A percentile compares a stretch with the other conserved stretches of the same genome.
Conservation (phyloP, 805 yeast species). For the Candida alai region DNA sequence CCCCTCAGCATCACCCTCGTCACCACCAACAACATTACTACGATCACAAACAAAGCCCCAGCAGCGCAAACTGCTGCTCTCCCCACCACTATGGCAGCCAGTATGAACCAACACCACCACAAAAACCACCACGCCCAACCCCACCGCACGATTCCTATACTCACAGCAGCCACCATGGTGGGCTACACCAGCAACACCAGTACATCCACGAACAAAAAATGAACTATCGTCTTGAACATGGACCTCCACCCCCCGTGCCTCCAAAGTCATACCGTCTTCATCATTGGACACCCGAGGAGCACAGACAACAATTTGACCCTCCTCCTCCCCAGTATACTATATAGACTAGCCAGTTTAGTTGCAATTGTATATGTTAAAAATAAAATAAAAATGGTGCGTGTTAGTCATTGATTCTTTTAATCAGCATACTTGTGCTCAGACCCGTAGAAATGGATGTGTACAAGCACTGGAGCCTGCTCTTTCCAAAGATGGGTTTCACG, state of each 20-base stretch:
- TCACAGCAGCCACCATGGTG: conserved; percentile 1
- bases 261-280: conserved; percentile 1
- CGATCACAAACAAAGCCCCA: not conserved
- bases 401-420: no score
- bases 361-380: no score
- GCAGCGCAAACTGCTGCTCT: not conserved
- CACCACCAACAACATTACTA: not conserved
- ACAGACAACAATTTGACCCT: no score
- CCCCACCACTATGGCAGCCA: conserved; percentile 1
- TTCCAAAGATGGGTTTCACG: no score
- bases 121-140: conserved; percentile 1
- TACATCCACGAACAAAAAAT: not conserved
- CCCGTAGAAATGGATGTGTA: no score
- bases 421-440: no score
- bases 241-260: conserved; percentile 1
- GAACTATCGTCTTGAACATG: not conserved
- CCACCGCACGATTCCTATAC: no score
- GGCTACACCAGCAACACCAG: conserved; percentile 1
- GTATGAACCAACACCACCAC: not conserved
- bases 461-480: no score
- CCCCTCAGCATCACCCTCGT: not conserved
- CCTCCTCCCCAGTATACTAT: no score
- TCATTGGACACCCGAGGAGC: not conserved
- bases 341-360: no score
- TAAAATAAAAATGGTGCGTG: no score